Conservation (phyloP, 495 filamentous ascomycete species). For the Penicillium pulvis region DNA sequence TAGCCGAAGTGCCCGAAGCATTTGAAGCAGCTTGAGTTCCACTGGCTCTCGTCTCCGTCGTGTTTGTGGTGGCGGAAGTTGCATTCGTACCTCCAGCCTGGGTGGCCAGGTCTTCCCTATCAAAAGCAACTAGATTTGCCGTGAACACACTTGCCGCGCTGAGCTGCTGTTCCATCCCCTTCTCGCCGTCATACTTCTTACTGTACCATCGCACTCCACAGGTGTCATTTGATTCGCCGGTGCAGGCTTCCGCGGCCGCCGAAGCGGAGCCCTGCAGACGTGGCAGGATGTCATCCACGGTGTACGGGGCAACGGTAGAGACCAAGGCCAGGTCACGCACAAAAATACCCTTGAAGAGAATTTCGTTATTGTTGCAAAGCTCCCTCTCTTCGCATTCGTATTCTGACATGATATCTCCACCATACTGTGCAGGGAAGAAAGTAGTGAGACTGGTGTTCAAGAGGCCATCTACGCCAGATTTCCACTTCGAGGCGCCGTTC, state of each 20-base stretch:
- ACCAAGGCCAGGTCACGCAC: conserved; percentile 63
- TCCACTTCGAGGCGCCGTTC: conserved; percentile 51
- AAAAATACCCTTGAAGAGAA: conserved; percentile 70
- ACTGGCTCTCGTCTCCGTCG: not conserved
- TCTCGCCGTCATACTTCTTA: conserved; percentile 58
- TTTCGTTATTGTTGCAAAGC: conserved; percentile 65
- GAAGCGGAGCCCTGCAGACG: conserved; percentile 62
- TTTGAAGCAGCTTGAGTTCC: conserved; percentile 5
- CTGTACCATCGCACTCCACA: conserved; percentile 74
- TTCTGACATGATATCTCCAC: conserved; percentile 61
- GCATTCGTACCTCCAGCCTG: not conserved
- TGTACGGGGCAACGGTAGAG: conserved; percentile 63
- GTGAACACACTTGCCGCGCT: conserved; percentile 54
- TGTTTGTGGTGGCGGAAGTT: not conserved
- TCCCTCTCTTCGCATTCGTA: conserved; percentile 67
- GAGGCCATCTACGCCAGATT: conserved; percentile 52
- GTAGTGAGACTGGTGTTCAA: conserved; percentile 52
- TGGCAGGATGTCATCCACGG: conserved; percentile 58
- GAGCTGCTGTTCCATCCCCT: conserved; percentile 51
- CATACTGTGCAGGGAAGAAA: conserved; percentile 58
- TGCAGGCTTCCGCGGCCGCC: conserved; percentile 68
- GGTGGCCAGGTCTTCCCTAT: not conserved
- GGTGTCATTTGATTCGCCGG: conserved; percentile 54
- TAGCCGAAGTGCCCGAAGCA: conserved; percentile 2
- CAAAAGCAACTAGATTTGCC: conserved; percentile 46